Evolutionary conservation across 2,329 filamentous ascomycete species (phyloP).

Genomic region (Keithomyces neogunnii): DNA sequence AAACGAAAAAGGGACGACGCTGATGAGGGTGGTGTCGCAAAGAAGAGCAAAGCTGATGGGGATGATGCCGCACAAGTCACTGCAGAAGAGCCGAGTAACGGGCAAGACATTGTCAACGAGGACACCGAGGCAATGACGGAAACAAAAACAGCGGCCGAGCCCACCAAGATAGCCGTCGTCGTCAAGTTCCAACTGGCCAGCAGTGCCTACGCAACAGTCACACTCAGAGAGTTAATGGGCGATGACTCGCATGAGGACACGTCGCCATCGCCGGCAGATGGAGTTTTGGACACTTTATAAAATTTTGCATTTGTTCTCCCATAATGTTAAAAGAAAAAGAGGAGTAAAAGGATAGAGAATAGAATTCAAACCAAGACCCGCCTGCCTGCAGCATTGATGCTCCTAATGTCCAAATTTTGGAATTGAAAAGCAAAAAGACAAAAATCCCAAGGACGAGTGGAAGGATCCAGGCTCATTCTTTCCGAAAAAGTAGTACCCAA

Average conservation of each 20-base stretch:
- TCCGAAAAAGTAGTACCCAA: not conserved
- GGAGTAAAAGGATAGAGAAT: not conserved
- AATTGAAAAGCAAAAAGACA: not conserved
- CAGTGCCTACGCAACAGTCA: constrained; percentile 81
- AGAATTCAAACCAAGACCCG: not conserved
- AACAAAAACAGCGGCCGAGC: constrained; percentile 12
- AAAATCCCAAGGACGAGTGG: not conserved
- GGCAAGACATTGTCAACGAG: constrained; percentile 6
- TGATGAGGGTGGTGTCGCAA: constrained; percentile 5
- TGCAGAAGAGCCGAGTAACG: not conserved
- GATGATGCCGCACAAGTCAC: not conserved
- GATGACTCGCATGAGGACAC: constrained; percentile 21
- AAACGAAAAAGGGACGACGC: constrained; percentile 11
- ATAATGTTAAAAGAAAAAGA: not conserved
- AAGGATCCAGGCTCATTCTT: not conserved
- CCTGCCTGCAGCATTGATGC: constrained; percentile 2
- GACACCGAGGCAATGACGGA: constrained; percentile 13
- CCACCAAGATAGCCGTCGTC: constrained; percentile 52
- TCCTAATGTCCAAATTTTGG: not conserved
- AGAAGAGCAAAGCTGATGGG: constrained; percentile 6
- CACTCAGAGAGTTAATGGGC: constrained; percentile 68
- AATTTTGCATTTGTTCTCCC: not conserved
- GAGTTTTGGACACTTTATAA: not conserved
- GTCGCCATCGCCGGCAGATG: not conserved
- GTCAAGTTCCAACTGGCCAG: constrained; percentile 69